A percentile compares a stretch with the other conserved stretches of the same genome.
Evolutionary conservation across 192 early-diverging fungal genomes (phyloP).

Genomic region (Backusella westeae): DNA sequence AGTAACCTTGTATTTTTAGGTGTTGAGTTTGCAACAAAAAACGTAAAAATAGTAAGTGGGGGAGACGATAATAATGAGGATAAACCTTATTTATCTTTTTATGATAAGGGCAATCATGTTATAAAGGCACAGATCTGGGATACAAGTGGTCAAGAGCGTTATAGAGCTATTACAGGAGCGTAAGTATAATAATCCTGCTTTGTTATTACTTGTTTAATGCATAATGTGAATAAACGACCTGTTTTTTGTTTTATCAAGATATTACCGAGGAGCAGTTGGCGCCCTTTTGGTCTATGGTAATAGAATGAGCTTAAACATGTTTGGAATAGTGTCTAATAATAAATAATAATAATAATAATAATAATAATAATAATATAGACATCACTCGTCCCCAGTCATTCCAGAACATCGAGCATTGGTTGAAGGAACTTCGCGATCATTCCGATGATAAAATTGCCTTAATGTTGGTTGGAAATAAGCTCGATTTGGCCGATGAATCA

Average conservation of each 20-base stretch:
- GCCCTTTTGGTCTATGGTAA: conserved; percentile 89
- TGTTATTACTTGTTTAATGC: not conserved
- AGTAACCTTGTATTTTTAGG: conserved; percentile 8
- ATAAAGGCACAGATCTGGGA: conserved; percentile 64
- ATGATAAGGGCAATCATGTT: conserved; percentile 12
- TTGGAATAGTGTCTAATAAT: no score
- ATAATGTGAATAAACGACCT: not conserved
- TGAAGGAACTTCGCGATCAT: conserved; percentile 96
- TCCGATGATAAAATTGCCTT: conserved; percentile 93
- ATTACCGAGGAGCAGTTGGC: conserved; percentile 95
- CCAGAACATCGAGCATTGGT: conserved; percentile 91
- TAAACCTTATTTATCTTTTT: not conserved
- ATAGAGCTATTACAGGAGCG: conserved; percentile 82
- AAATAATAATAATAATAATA: not conserved
- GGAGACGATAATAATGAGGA: not conserved
- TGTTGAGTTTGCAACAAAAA: conserved; percentile 48
- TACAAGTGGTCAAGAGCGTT: conserved; percentile 93
- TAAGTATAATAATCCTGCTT: conserved; percentile 18
- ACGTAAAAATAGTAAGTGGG: conserved; percentile 34
- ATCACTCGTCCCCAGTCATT: conserved; percentile 68
- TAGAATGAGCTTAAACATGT: not conserved
- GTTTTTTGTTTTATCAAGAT: conserved; percentile 46
- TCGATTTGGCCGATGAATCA: conserved; percentile 70
- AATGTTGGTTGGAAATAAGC: conserved; percentile 94
- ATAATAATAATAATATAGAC: conserved; percentile 13